Evolutionary conservation across 495 filamentous ascomycete species (phyloP).

Genomic region (Entonaema liquescens): DNA sequence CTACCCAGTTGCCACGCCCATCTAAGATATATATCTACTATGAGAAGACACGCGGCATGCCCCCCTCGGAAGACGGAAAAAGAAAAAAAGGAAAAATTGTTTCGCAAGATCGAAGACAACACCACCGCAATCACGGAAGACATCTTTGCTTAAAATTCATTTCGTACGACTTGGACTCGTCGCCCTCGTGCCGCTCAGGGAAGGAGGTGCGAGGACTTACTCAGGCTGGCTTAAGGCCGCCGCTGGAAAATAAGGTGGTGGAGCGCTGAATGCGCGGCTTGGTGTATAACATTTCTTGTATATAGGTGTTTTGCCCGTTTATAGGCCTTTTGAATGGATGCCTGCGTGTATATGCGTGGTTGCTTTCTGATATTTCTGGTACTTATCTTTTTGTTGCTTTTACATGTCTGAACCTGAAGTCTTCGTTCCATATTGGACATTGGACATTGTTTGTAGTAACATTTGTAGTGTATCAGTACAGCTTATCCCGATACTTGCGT

Average conservation of each 20-base stretch:
- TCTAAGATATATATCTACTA: not conserved
- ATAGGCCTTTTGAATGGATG: constrained; percentile 18
- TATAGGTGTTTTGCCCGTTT: constrained; percentile 6
- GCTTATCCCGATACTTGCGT: no score
- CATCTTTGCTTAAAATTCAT: constrained; percentile 8
- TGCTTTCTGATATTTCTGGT: constrained; percentile 10
- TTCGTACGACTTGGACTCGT: not conserved
- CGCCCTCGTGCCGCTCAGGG: not conserved
- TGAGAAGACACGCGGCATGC: constrained; percentile 2
- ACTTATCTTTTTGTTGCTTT: not conserved
- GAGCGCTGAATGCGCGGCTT: constrained; percentile 15
- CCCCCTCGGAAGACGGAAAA: not conserved
- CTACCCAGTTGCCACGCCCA: constrained; percentile 1
- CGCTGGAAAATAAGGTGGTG: not conserved
- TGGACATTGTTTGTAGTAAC: no score
- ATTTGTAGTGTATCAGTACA: no score
- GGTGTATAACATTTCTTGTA: constrained; percentile 15
- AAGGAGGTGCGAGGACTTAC: constrained; percentile 7
- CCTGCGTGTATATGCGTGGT: constrained; percentile 13
- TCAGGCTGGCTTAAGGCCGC: not conserved
- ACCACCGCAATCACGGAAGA: not conserved
- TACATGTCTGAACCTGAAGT: no score
- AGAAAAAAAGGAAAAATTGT: not conserved
- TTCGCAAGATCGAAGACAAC: constrained; percentile 11
- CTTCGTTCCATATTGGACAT: no score